phyloP scores from a whole-genome alignment of 2,329 filamentous ascomycete species.

The Cephalotrichum gorgonifer region DNA sequence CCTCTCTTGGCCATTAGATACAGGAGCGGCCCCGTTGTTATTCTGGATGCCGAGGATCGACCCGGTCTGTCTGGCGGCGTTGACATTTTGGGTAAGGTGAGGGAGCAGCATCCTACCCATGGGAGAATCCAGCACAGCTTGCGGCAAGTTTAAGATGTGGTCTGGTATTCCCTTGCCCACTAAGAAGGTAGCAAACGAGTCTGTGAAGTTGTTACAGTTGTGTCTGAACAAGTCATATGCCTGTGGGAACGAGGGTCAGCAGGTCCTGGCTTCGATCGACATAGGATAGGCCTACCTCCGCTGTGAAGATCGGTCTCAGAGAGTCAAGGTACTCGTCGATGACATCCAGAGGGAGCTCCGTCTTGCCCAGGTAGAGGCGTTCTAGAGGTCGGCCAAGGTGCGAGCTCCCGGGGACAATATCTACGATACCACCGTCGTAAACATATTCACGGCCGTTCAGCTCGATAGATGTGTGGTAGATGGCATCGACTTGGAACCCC shows the following conservation, averaged over 20 bases:
- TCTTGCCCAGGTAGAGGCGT: slow-evolving; percentile 62
- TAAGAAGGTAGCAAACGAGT: slow-evolving; percentile 83
- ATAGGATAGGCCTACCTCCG: slow-evolving; percentile 43
- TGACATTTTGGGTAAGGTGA: slow-evolving; percentile 45
- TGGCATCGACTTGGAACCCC: slow-evolving; percentile 65
- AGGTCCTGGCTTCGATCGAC: neutral
- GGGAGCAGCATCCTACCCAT: slow-evolving; percentile 83
- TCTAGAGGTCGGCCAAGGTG: slow-evolving; percentile 82
- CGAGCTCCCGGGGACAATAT: slow-evolving; percentile 68
- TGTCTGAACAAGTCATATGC: slow-evolving; percentile 83
- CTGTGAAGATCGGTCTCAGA: slow-evolving; percentile 69
- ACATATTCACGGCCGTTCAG: slow-evolving; percentile 79
- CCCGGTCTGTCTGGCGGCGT: slow-evolving; percentile 37
- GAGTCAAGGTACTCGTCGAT: slow-evolving; percentile 84
- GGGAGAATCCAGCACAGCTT: slow-evolving; percentile 74
- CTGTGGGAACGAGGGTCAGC: slow-evolving; percentile 27
- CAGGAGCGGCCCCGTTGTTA: slow-evolving; percentile 10
- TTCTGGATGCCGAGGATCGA: slow-evolving; percentile 43
- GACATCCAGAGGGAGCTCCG: slow-evolving; percentile 68
- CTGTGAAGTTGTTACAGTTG: slow-evolving; percentile 97
- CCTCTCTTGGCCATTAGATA: slow-evolving; percentile 15
- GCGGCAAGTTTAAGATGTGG: slow-evolving; percentile 75
- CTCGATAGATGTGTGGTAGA: slow-evolving; percentile 91
- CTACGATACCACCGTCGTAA: slow-evolving; percentile 80
- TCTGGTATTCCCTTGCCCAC: slow-evolving; percentile 80